Base-by-base conservation (phyloP, 768 basidiomycete species). In the Myochromella boudieri region DNA sequence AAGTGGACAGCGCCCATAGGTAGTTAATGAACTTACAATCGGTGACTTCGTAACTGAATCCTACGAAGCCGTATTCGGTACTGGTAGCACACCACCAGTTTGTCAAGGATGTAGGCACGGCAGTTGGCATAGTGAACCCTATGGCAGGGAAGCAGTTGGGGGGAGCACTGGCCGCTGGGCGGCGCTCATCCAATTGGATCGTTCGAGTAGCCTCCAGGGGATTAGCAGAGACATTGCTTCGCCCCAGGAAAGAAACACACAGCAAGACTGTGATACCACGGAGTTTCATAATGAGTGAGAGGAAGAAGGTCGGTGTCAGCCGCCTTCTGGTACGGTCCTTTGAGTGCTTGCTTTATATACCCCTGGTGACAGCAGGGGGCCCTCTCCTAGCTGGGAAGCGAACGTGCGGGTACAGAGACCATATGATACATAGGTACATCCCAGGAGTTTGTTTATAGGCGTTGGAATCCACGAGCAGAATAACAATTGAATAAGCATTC, bases 41-140 rank as follows among this genome's bases (percentile, higher is more conserved):
- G 32, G 81, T 77, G 18, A 89, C 72, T 56, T 86, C 86, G 54
- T 90, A 90, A 60, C 84, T 84, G 64, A 90, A 84, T 0, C 86
- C 87, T 40, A 89, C 64, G 59, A 90, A 90, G 0, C 78, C 87
- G 54, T 87, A 88, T 60, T 91, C 87, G 0, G 76, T 79, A 44
- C 67, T 64, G 28, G 66, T 60, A 45, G 76, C 60, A 59, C 87
- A 91, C 87, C 86, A 84, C 82, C 82, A 84, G 42, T 70, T 68
- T 8, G 66, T 63, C 27, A 71, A 44, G 1, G 76, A 75, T 1
- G 60, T 46, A 0, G 84, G 84, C 7, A 76, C 58, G 1, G 57
- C 37, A 1, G 62, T 56, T 3, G 86, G 87, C 80, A 80, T 85
- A 12, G 50, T 32, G 26, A 60, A 50, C 1, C 49, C 52, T 18